phyloP scores from a whole-genome alignment of 495 filamentous ascomycete species.

The Stereocaulon alpinum region DNA sequence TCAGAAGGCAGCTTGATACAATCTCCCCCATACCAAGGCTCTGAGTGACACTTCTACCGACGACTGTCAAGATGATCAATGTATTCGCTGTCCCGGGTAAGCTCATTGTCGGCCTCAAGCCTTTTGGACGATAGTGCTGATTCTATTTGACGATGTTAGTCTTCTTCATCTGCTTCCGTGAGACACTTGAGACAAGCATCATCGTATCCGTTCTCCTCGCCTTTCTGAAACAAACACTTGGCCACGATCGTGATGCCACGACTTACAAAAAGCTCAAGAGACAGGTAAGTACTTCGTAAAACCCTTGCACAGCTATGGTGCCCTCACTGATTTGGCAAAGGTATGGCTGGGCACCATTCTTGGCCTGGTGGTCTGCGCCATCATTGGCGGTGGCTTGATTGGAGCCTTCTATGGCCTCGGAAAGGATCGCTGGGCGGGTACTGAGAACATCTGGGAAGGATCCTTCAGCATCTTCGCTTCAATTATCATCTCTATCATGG shows the following conservation, averaged over 20 bases:
- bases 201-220: slow-evolving; percentile 75
- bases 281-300: slow-evolving; percentile 43
- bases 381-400: slow-evolving; percentile 63
- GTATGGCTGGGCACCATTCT: slow-evolving; percentile 58
- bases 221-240: slow-evolving; percentile 70
- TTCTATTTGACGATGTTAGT: slow-evolving; percentile 28
- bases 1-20: not conserved
- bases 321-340: slow-evolving; percentile 27
- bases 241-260: slow-evolving; percentile 41
- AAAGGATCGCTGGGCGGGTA: slow-evolving; percentile 49
- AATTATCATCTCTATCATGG: slow-evolving; percentile 70
- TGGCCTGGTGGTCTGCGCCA: slow-evolving; percentile 56
- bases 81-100: slow-evolving; percentile 37
- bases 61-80: slow-evolving; percentile 24
- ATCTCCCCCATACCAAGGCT: not conserved
- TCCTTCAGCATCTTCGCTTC: slow-evolving; percentile 59
- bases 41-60: slow-evolving; percentile 5
- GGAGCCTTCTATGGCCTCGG: slow-evolving; percentile 69
- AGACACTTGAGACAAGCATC: slow-evolving; percentile 69
- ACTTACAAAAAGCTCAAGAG: slow-evolving; percentile 58
- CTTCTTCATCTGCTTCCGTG: slow-evolving; percentile 81
- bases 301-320: not conserved
- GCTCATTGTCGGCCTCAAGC: not conserved
- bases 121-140: not conserved
- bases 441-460: slow-evolving; percentile 73